Conservation (phyloP, 2,329 filamentous ascomycete species). For the Colletotrichum lupini region DNA sequence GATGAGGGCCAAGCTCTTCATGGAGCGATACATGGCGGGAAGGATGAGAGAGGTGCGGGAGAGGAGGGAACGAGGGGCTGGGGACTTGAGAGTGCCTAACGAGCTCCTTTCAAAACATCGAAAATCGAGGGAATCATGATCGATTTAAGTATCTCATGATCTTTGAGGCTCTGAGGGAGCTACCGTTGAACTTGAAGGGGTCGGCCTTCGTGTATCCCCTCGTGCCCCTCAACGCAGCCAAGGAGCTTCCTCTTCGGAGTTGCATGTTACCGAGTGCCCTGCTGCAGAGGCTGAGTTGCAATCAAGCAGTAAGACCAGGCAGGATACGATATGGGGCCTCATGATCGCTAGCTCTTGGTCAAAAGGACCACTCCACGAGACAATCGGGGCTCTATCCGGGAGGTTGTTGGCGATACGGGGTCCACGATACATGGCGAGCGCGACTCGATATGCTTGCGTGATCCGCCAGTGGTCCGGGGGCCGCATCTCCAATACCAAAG, state of each 20-base stretch:
- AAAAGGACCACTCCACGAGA: background rate
- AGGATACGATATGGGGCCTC: background rate
- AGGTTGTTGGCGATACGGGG: conserved; percentile 5
- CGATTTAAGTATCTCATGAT: conserved; percentile 11
- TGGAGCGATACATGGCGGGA: conserved; percentile 34
- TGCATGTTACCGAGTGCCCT: background rate
- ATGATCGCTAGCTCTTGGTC: background rate
- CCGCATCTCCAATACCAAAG: background rate
- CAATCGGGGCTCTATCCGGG: background rate
- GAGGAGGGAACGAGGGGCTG: conserved; percentile 6
- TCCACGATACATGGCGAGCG: conserved; percentile 16
- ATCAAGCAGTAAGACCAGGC: background rate
- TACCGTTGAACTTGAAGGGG: background rate
- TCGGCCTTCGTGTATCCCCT: background rate
- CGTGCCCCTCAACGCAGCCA: background rate
- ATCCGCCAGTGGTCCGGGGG: background rate
- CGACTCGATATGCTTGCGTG: conserved; percentile 3
- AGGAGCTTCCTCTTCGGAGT: conserved; percentile 27
- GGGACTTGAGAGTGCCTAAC: conserved; percentile 17
- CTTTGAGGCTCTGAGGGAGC: background rate
- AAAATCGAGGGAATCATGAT: background rate
- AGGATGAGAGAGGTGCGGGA: background rate
- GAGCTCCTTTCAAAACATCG: background rate
- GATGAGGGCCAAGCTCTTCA: conserved; percentile 48
- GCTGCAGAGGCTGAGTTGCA: background rate